Evolutionary conservation across 345 rosid species (phyloP).

Genomic region (Punica granatum): DNA sequence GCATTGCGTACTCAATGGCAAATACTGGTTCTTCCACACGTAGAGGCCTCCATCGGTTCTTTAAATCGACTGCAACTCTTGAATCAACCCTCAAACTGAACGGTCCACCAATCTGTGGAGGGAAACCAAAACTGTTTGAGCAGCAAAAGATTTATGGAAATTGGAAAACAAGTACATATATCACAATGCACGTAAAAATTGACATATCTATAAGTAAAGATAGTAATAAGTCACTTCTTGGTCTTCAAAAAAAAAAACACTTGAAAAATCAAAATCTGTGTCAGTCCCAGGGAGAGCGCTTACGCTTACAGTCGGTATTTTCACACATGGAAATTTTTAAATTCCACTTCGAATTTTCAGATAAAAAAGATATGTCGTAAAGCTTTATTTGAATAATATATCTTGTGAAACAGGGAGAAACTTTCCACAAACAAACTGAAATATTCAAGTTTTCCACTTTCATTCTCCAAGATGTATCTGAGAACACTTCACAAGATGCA

Average conservation of each 20-base stretch:
- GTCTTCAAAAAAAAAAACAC: background rate
- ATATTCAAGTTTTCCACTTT: background rate
- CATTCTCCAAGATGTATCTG: background rate
- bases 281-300: background rate
- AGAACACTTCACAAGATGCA: background rate
- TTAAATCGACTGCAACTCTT: conserved; percentile 46
- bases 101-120: conserved; percentile 79
- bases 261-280: background rate
- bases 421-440: background rate
- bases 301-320: background rate
- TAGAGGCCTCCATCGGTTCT: conserved; percentile 35
- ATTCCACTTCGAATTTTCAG: background rate
- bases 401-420: background rate
- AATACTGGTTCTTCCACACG: conserved; percentile 51
- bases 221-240: too few relatives aligned
- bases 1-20: conserved; percentile 77
- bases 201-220: too few relatives aligned
- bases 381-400: background rate
- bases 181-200: too few relatives aligned
- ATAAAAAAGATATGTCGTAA: background rate
- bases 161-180: too few relatives aligned
- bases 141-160: background rate
- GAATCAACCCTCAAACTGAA: conserved; percentile 84
- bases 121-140: background rate
- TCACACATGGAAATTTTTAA: background rate